Base-by-base conservation (phyloP, 805 yeast genomes). In the Cyberlindnera lachancei region DNA sequence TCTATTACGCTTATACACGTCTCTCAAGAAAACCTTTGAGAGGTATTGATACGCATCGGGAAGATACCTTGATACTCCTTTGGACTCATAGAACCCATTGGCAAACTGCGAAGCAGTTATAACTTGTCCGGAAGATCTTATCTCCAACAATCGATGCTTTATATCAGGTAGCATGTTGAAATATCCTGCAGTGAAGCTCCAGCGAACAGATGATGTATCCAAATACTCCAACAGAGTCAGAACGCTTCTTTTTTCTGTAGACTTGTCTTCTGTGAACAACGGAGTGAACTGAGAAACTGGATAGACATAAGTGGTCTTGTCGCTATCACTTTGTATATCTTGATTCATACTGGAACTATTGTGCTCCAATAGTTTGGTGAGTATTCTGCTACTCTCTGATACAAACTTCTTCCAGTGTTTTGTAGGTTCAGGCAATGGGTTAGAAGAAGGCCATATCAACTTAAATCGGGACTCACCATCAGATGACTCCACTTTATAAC, bases 161-260 rank as follows among this genome's bases (percentile, higher is more conserved):
- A 84, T 78, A 24, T 76, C 75, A 1, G 94, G 84, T 24, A 79
- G 72, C 75, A 92, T 79, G 55, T 92, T 92, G 64, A 92, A 92
- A 55, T 92, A 92, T 3, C 98, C 98, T 0, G 97, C 96, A 0
- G 98, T 92, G 47, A 92, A 79, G 42, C 83, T 71, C 94, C 95
- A 90, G 32, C 66, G 67, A 18, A 78, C 67, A 10, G 59, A 48
- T 17, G 75, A 66, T 25, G 75, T 62, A 46, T 74, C 74, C 30
- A 74, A 61, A 37, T 65, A 66, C 3, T 84, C 68, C 25, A 84
- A 61, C 4, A 83, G 54, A 19, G 79, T 60, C 24, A 82, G 56
- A 20, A 90, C 60, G 0, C 83, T 75, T 7, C 77, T 77, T 42
- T 79, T 77, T 51, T 92, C 98, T 0, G 96, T 92, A 1, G 96